phyloP scores from a whole-genome alignment of 768 basidiomycete genomes.

The Mrakia blollopis region DNA sequence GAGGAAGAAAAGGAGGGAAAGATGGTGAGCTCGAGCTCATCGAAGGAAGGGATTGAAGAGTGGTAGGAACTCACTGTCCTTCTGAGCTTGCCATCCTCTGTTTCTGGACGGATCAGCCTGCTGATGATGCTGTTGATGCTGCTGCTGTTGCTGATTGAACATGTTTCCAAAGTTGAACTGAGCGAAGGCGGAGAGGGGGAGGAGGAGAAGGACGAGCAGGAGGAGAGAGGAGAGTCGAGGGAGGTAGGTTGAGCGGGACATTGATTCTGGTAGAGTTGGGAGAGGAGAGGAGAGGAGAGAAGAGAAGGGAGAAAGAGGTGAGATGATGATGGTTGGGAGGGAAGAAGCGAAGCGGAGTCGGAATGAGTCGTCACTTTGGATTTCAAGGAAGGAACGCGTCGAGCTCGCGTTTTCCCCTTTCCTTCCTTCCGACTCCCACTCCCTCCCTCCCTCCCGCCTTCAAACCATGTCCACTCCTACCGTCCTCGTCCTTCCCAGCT shows the following conservation, averaged over 20 bases:
- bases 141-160: conserved; percentile 20
- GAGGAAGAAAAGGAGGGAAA: not conserved
- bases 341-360: not conserved
- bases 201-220: conserved; percentile 13
- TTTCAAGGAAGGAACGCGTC: not conserved
- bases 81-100: conserved; percentile 9
- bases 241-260: not conserved
- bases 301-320: too few species aligned
- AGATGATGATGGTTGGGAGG: not conserved
- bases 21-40: not conserved
- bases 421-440: too few species aligned
- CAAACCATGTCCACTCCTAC: not conserved
- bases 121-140: conserved; percentile 25
- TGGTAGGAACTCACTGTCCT: conserved; percentile 19
- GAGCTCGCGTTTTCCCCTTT: not conserved
- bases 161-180: conserved; percentile 22
- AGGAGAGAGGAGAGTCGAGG: not conserved
- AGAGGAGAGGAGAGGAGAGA: not conserved
- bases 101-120: not conserved
- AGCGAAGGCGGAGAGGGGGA: conserved; percentile 13
- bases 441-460: not conserved
- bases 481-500: not conserved
- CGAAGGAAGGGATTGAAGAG: not conserved
- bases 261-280: not conserved
- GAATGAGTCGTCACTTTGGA: too few species aligned